Evolutionary conservation across 129 eudicot species (phyloP), one percentile per base, ranked within the genome.

Genomic region (Daucus carota): DNA sequence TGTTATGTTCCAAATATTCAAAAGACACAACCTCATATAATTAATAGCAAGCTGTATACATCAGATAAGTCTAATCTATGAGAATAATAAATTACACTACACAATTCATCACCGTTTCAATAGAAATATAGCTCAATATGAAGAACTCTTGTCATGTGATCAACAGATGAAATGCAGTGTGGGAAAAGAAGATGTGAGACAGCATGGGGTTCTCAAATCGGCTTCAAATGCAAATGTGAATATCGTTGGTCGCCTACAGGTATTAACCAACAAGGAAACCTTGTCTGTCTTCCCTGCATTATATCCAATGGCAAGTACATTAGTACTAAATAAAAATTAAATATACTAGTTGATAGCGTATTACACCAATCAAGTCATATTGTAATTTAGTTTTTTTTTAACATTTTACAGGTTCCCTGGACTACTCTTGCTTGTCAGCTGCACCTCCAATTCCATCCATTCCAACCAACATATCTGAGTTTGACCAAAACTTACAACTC

Each of bases 401-500:
- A 67, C 44, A 31, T 11, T 44, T n/a, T 70, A 74, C 86, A 92
- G 98, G 98, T 81, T 28, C 91, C 29, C 80, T 93, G 0, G 82
- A 93, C 80, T 93, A 93, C 80, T 87, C 96, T 45, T 90, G 98
- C 89, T 82, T 93, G 97, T 87, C 97, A 6, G 96, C 98, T 41
- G 67, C 98, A 32, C 90, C 97, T 67, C 98, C 97, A 28, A 76
- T 63, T 74, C 96, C 97, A 38, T 76, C 96, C 24, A 14, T 78
- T 73, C 97, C 98, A 32, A 4, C 46, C 59, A 88, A 90, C 73
- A 13, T 46, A n/a, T 90, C 98, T 12, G 1, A 76, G 82, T 93
- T 88, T 11, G 96, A 93, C 78, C 95, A 92, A 90, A 90, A 87
- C 73, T n/a, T 10, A 63, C 50, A 48, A 43, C 78, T 29, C n/a